A percentile compares a stretch with the other conserved stretches of the same genome.
These are phyloP conservation scores for Tuber calosporum DNA, from an alignment of 495 filamentous ascomycete species.

Conservation along the genomic window DNA sequence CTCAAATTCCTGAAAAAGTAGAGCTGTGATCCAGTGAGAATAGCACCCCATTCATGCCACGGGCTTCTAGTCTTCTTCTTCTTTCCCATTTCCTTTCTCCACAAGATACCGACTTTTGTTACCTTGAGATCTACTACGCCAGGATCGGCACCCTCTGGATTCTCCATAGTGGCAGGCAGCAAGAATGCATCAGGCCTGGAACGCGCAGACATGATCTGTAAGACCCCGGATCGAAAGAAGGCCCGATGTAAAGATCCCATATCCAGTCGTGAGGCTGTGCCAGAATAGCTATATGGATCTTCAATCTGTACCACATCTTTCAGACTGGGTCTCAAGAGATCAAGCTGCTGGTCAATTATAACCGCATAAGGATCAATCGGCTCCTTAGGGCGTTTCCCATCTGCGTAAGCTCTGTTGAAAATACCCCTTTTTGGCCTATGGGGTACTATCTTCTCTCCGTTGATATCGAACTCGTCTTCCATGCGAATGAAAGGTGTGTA, in stretches of 20 bases:
- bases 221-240: slow-evolving; percentile 78
- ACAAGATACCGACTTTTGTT: slow-evolving; percentile 89
- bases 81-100: slow-evolving; percentile 84
- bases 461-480: slow-evolving; percentile 81
- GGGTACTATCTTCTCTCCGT: slow-evolving; percentile 63
- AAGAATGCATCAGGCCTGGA: slow-evolving; percentile 94
- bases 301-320: slow-evolving; percentile 89
- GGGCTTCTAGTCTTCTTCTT: slow-evolving; percentile 91
- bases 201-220: slow-evolving; percentile 88
- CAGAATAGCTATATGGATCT: slow-evolving; percentile 82
- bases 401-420: slow-evolving; percentile 59
- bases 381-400: slow-evolving; percentile 62
- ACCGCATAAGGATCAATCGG: slow-evolving; percentile 92
- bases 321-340: slow-evolving; percentile 70
- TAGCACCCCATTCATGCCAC: slow-evolving; percentile 97
- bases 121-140: slow-evolving; percentile 96
- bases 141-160: slow-evolving; percentile 78
- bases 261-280: slow-evolving; percentile 65
- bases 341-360: slow-evolving; percentile 81
- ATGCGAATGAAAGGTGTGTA: slow-evolving; percentile 97
- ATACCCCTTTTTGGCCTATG: slow-evolving; percentile 64
- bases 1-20: slow-evolving; percentile 90
- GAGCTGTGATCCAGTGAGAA: slow-evolving; percentile 87
- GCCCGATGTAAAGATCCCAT: slow-evolving; percentile 71
- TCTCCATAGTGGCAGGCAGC: slow-evolving; percentile 70